Conservation (phyloP, 805 yeast genomes). For the Monosporozyma siamensis region DNA sequence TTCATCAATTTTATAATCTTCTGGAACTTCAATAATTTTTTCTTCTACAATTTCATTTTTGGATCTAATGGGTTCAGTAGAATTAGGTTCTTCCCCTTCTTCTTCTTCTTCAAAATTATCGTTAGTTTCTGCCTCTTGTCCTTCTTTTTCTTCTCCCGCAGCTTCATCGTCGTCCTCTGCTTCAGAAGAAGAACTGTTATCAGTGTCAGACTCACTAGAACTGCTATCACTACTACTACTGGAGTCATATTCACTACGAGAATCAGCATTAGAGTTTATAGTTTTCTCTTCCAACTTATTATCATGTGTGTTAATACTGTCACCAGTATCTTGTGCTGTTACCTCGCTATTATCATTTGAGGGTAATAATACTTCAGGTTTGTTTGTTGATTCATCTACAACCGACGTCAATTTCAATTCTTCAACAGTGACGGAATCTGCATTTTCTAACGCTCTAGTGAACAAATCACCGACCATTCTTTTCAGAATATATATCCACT, state of each 20-base stretch:
- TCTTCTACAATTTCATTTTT: conserved; percentile 70
- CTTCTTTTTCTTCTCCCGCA: conserved; percentile 8
- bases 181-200: no score
- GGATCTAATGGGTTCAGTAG: conserved; percentile 62
- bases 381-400: no score
- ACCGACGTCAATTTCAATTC: not conserved
- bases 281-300: not conserved
- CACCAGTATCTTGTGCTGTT: no score
- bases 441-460: conserved; percentile 1
- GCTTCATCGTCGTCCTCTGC: no score
- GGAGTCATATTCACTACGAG: conserved; percentile 1
- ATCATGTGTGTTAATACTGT: no score
- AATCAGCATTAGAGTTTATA: not conserved
- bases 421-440: conserved; percentile 5
- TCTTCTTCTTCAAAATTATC: conserved; percentile 20
- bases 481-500: conserved; percentile 1
- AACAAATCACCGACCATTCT: conserved; percentile 8
- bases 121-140: conserved; percentile 12
- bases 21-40: conserved; percentile 57
- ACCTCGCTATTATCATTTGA: no score
- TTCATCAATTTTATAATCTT: conserved; percentile 49
- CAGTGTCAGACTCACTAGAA: conserved; percentile 9
- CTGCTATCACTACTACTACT: not conserved
- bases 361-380: no score
- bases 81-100: conserved; percentile 39